Evolutionary conservation across 352 stramenopile species (phyloP), one percentile per base, ranked within the genome.

Genomic region (Phytopythium mirpurense): DNA sequence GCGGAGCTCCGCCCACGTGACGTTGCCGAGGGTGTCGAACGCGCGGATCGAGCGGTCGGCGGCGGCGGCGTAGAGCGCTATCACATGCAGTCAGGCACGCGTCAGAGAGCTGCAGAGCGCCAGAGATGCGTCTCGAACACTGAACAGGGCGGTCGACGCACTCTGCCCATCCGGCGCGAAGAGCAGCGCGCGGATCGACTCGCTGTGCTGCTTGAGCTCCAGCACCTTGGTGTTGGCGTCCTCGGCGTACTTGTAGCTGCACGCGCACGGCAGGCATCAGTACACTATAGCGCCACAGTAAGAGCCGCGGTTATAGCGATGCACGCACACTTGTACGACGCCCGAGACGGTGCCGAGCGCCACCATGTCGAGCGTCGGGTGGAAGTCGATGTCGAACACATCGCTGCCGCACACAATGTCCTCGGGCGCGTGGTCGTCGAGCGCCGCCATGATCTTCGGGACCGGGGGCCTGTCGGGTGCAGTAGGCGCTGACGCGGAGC

Each of bases 361-460:
- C 43, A 95, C 64, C 35, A 93, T 83, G 42, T 90, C 63, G 19
- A 70, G 53, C 32, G 68, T 54, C 34, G 85, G 85, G 51, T 95
- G 85, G 65, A 95, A 95, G 66, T 89, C 81, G 46, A 93, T 82
- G 68, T 92, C 80, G 51, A 93, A 93, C 26, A 93, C 82, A 29
- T 93, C 76, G 49, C 71, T 79, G 46, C 68, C 59, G 62, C 82
- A 87, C 54, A 70, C 68, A 50, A 95, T 88, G 34, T 93, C 81
- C 42, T 89, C 74, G 14, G 83, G 83, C 52, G 79, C 81, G 67
- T 91, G 78, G 54, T 90, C 80, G 56, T 89, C 74, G 48, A 84
- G 64, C 57, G 78, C 74, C 46, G 59, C 70, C 78, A 87, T 88
- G 44, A 45, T 69, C n/a, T 31, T 54, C 19, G 24, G 42, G n/a